These are phyloP conservation scores for Herpetomonas muscarum DNA, from an alignment of 208 protist species.

Conservation along the genomic window DNA sequence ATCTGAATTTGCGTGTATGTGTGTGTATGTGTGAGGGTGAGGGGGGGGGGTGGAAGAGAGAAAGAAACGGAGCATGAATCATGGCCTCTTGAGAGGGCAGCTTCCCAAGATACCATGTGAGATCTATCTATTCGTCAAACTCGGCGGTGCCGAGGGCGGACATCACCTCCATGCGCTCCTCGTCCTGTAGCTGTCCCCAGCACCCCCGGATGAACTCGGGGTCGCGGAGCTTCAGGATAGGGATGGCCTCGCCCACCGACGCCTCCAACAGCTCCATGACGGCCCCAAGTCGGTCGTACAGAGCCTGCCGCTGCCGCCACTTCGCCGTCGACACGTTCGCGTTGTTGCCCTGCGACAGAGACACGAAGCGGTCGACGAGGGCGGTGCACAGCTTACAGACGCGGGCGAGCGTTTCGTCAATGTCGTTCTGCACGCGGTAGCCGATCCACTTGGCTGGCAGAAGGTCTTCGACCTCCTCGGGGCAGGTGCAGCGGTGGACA, in stretches of 20 bases:
- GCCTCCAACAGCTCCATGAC: slow-evolving; percentile 89
- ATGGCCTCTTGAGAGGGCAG: no score
- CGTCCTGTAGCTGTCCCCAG: slow-evolving; percentile 80
- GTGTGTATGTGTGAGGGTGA: no score
- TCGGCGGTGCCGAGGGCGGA: slow-evolving; percentile 56
- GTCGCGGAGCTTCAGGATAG: slow-evolving; percentile 73
- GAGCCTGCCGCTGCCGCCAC: slow-evolving; percentile 78
- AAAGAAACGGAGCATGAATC: no score
- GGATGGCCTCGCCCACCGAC: slow-evolving; percentile 83
- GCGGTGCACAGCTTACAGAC: slow-evolving; percentile 89
- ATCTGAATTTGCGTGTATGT: no score
- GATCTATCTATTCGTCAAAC: slow-evolving; percentile 6
- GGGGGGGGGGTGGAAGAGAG: no score
- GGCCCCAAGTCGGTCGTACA: slow-evolving; percentile 72
- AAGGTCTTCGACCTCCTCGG: slow-evolving; percentile 85
- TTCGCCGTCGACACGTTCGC: slow-evolving; percentile 77
- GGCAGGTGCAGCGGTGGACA: slow-evolving; percentile 65
- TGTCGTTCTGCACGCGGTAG: slow-evolving; percentile 73
- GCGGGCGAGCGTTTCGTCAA: slow-evolving; percentile 82
- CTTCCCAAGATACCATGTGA: no score
- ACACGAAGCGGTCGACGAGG: slow-evolving; percentile 81
- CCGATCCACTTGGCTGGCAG: slow-evolving; percentile 86
- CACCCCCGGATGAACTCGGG: slow-evolving; percentile 75
- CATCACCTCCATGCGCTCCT: slow-evolving; percentile 79
- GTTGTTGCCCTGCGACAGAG: slow-evolving; percentile 66